A percentile compares a stretch with the other conserved stretches of the same genome.
Evolutionary conservation across 2,329 filamentous ascomycete species (phyloP).

Genomic region (Phyllosticta capitalensis): DNA sequence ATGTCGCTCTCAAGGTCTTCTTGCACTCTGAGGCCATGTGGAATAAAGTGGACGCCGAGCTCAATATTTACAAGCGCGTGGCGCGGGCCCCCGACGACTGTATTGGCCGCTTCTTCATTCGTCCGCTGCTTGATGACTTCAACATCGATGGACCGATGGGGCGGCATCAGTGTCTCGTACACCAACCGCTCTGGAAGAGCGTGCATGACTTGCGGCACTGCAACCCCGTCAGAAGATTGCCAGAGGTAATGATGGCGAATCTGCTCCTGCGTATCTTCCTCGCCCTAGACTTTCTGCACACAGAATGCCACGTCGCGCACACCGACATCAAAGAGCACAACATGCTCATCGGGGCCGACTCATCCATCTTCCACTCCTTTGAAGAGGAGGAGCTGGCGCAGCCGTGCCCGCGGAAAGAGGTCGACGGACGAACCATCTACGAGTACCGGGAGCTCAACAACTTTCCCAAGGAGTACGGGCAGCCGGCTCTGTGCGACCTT

Average conservation of each 20-base stretch:
- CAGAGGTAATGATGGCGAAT: background rate
- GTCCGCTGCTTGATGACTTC: slow-evolving; percentile 1
- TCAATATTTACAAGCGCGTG: slow-evolving; percentile 1
- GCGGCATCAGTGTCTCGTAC: slow-evolving; percentile 1
- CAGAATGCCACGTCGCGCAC: slow-evolving; percentile 36
- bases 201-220: background rate
- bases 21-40: background rate
- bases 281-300: slow-evolving; percentile 35
- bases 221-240: background rate
- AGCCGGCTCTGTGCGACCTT: slow-evolving; percentile 28
- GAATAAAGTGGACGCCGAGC: background rate
- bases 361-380: slow-evolving; percentile 27
- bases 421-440: slow-evolving; percentile 27
- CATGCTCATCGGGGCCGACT: slow-evolving; percentile 30
- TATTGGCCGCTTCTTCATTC: background rate
- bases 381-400: slow-evolving; percentile 23
- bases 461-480: slow-evolving; percentile 23
- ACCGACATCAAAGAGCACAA: slow-evolving; percentile 39
- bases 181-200: slow-evolving; percentile 5
- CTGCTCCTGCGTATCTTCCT: slow-evolving; percentile 28
- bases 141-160: background rate
- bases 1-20: slow-evolving; percentile 2
- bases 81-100: background rate
- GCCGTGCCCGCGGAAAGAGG: slow-evolving; percentile 30
- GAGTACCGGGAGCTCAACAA: slow-evolving; percentile 25